These are phyloP conservation scores for Exophiala alcalophila DNA, from an alignment of 2,329 filamentous ascomycete species.

Conservation along the genomic window DNA sequence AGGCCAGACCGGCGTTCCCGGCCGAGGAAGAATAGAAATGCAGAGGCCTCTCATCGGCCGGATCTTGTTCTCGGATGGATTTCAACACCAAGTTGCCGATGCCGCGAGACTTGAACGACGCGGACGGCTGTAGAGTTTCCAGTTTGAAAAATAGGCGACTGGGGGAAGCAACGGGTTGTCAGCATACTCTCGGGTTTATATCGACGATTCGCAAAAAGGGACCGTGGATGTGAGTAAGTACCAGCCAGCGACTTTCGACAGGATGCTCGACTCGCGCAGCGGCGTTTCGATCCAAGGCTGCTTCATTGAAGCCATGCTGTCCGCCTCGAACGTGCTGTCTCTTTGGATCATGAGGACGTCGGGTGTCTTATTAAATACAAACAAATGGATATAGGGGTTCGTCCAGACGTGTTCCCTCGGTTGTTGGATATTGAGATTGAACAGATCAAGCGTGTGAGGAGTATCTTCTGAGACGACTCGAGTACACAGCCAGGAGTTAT, in stretches of 20 bases:
- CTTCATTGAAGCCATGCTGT: slow-evolving; percentile 4
- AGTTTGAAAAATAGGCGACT: slow-evolving; percentile 80
- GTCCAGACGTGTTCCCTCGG: too few species aligned
- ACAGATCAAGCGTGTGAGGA: too few species aligned
- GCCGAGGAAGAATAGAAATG: slow-evolving; percentile 80
- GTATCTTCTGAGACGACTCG: too few species aligned
- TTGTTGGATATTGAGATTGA: too few species aligned
- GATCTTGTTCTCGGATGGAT: slow-evolving; percentile 64
- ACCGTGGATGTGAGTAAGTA: slow-evolving; percentile 17
- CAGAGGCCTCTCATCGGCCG: slow-evolving; percentile 42
- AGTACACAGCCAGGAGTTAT: too few species aligned
- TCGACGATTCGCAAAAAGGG: background rate
- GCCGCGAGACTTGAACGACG: slow-evolving; percentile 72
- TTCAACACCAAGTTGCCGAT: slow-evolving; percentile 46
- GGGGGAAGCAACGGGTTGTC: background rate
- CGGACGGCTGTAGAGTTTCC: slow-evolving; percentile 78
- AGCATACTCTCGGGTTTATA: background rate
- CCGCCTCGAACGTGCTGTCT: too few species aligned
- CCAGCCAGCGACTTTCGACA: slow-evolving; percentile 42
- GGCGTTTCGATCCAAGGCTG: slow-evolving; percentile 42
- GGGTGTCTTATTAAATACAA: too few species aligned
- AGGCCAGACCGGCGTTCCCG: slow-evolving; percentile 81
- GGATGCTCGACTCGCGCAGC: slow-evolving; percentile 37
- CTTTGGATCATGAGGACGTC: too few species aligned
- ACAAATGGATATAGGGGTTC: too few species aligned